These are phyloP conservation scores for Diaporthe nobilis DNA, from an alignment of 2,329 filamentous ascomycete genomes.

Conservation along the genomic window DNA sequence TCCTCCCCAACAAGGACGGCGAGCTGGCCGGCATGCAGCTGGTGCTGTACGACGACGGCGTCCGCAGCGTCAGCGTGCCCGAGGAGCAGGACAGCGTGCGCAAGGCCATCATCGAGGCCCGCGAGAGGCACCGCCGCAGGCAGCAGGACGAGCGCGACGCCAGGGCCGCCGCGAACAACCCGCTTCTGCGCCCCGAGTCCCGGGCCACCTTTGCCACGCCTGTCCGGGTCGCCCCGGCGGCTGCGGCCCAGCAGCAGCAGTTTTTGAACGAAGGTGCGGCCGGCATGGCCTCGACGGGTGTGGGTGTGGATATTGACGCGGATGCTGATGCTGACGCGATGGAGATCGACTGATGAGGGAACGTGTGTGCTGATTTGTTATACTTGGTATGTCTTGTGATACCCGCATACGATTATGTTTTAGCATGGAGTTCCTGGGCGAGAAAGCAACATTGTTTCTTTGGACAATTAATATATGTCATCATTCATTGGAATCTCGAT, in stretches of 20 bases:
- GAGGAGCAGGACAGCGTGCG: slow-evolving; percentile 83
- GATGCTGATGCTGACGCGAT: slow-evolving; percentile 73
- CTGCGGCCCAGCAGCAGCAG: not conserved
- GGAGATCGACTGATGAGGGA: slow-evolving; percentile 69
- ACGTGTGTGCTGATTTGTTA: not conserved
- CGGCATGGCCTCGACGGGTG: not conserved
- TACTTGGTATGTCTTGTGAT: slow-evolving; percentile 38
- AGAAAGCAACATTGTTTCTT: not conserved
- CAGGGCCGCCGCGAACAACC: slow-evolving; percentile 24
- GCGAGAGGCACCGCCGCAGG: slow-evolving; percentile 75
- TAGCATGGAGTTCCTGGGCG: slow-evolving; percentile 33
- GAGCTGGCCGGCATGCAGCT: slow-evolving; percentile 77
- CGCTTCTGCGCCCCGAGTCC: not conserved
- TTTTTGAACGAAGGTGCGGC: not conserved
- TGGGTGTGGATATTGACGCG: slow-evolving; percentile 58
- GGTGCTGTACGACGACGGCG: slow-evolving; percentile 83
- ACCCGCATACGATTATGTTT: slow-evolving; percentile 41
- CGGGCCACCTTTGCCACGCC: slow-evolving; percentile 38
- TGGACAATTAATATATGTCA: not conserved
- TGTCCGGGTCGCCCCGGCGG: slow-evolving; percentile 13
- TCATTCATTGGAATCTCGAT: slow-evolving; percentile 24
- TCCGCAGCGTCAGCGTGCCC: slow-evolving; percentile 81
- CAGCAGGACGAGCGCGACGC: slow-evolving; percentile 60
- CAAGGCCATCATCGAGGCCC: slow-evolving; percentile 85
- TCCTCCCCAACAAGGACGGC: slow-evolving; percentile 71